A percentile compares a stretch with the other conserved stretches of the same genome.
Conservation (phyloP, 306 rosid genomes). For the Phaseolus lunatus region DNA sequence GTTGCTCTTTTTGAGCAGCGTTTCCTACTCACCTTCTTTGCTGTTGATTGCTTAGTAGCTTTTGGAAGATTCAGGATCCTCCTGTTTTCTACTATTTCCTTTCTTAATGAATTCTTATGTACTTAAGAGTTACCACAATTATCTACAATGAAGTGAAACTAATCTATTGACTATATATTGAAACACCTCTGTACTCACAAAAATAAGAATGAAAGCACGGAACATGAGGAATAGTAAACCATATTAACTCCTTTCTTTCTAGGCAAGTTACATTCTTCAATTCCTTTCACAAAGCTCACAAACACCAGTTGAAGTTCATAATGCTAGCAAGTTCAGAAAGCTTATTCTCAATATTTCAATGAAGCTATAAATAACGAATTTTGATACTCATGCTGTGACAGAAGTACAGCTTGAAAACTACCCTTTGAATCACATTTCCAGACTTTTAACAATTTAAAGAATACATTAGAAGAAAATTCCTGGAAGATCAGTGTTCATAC, state of each 20-base stretch:
- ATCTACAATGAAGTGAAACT: slow-evolving; percentile 26
- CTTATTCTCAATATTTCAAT: slow-evolving; percentile 16
- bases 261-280: slow-evolving; percentile 21
- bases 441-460: slow-evolving; percentile 23
- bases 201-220: slow-evolving; percentile 3
- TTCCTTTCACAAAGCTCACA: slow-evolving; percentile 34
- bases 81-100: slow-evolving; percentile 14
- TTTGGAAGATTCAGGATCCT: slow-evolving; percentile 37
- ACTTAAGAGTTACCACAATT: slow-evolving; percentile 20
- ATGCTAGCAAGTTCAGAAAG: slow-evolving; percentile 16
- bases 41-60: not conserved
- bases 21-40: not conserved
- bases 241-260: slow-evolving; percentile 18
- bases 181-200: not conserved
- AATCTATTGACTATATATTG: not conserved
- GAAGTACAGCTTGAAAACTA: slow-evolving; percentile 39
- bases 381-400: slow-evolving; percentile 25
- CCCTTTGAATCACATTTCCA: slow-evolving; percentile 38
- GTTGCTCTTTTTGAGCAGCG: not conserved
- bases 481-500: slow-evolving; percentile 52
- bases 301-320: slow-evolving; percentile 28
- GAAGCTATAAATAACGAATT: slow-evolving; percentile 13
- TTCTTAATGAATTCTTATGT: slow-evolving; percentile 6
- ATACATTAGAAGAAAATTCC: slow-evolving; percentile 40
- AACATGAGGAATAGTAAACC: slow-evolving; percentile 1